A percentile compares a stretch with the other conserved stretches of the same genome.
Conservation (phyloP, 2,329 filamentous ascomycete genomes). For the Pestalotiopsis sp. region DNA sequence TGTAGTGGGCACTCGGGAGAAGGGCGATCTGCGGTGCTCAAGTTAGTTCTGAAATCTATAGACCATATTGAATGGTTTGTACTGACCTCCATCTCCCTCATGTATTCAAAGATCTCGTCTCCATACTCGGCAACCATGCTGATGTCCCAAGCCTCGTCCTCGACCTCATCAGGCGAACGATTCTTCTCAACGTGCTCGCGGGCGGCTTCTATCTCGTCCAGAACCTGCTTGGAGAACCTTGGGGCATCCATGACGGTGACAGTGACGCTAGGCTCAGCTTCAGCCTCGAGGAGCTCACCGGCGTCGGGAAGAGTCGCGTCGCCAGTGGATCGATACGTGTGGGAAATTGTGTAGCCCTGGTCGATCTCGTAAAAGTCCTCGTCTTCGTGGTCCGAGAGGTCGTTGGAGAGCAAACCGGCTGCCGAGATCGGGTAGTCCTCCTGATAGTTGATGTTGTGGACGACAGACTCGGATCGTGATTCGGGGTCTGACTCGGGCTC, state of each 20-base stretch:
- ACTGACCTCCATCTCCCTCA: conserved; percentile 82
- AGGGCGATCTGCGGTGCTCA: conserved; percentile 61
- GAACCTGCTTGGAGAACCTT: conserved; percentile 65
- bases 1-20: conserved; percentile 89
- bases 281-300: not conserved
- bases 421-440: conserved; percentile 17
- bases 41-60: not conserved
- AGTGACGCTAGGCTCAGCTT: conserved; percentile 35
- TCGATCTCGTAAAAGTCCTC: conserved; percentile 58
- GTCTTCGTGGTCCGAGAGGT: conserved; percentile 64
- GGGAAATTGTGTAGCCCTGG: conserved; percentile 76
- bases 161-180: conserved; percentile 70
- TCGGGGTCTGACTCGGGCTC: conserved; percentile 14
- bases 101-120: conserved; percentile 93
- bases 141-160: conserved; percentile 89
- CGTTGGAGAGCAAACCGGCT: conserved; percentile 35
- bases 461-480: not conserved
- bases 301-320: conserved; percentile 45
- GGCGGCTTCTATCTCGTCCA: conserved; percentile 69
- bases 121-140: conserved; percentile 98
- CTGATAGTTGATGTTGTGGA: not conserved
- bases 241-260: conserved; percentile 68
- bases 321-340: conserved; percentile 74
- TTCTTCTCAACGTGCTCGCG: conserved; percentile 66
- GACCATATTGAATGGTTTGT: not conserved